These are phyloP conservation scores for Penicillium ochrochloron DNA, from an alignment of 495 filamentous ascomycete species.

Conservation along the genomic window DNA sequence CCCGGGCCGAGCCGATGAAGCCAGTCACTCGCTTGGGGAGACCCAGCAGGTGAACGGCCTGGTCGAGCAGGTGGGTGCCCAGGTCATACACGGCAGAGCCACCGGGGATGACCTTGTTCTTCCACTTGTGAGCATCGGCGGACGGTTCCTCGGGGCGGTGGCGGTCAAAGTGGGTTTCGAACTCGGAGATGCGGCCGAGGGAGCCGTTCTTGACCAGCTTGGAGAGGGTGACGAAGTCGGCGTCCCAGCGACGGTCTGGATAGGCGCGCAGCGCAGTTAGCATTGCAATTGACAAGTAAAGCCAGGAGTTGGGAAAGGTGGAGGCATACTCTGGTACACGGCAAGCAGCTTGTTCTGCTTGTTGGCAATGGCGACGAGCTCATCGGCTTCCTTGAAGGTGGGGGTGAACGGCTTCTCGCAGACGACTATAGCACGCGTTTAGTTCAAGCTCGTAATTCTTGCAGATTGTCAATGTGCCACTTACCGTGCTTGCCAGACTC, in stretches of 20 bases:
- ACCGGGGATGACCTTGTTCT: constrained; percentile 67
- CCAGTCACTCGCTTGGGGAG: constrained; percentile 70
- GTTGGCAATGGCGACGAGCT: constrained; percentile 68
- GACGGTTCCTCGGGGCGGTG: constrained; percentile 63
- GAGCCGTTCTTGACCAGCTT: constrained; percentile 59
- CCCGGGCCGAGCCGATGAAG: constrained; percentile 69
- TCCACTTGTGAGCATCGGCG: constrained; percentile 63
- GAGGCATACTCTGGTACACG: constrained; percentile 75
- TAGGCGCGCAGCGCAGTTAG: not conserved
- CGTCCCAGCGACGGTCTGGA: constrained; percentile 77
- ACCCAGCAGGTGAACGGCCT: constrained; percentile 79
- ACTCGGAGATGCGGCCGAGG: constrained; percentile 73
- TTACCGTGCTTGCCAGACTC: constrained; percentile 74
- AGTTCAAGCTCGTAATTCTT: not conserved
- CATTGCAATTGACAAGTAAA: not conserved
- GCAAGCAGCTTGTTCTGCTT: constrained; percentile 66
- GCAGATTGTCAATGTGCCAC: not conserved
- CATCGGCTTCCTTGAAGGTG: constrained; percentile 69
- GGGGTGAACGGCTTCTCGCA: constrained; percentile 91
- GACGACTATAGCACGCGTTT: constrained; percentile 52
- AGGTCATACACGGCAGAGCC: constrained; percentile 81
- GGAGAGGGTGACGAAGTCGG: constrained; percentile 79
- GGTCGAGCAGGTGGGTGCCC: constrained; percentile 83
- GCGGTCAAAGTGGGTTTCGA: constrained; percentile 85
- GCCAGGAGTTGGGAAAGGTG: not conserved